Evolutionary conservation across 176 grass and related monocot species (phyloP).

Genomic region (Carex pumila): DNA sequence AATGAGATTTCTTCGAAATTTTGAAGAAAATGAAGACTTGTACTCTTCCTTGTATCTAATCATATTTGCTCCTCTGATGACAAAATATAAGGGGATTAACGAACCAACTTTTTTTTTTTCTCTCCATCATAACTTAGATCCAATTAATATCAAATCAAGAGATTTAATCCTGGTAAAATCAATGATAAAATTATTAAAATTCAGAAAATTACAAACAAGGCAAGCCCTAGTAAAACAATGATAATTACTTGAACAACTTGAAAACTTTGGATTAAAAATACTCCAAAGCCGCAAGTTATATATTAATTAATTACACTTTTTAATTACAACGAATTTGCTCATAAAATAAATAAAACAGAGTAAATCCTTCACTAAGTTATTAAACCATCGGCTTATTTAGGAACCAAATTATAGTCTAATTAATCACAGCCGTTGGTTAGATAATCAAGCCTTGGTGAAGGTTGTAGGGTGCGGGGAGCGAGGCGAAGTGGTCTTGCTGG

Average conservation of each 20-base stretch:
- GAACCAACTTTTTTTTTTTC: no score
- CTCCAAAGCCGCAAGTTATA: neutral
- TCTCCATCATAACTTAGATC: neutral
- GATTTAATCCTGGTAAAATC: no score
- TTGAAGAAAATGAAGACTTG: neutral
- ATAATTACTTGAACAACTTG: neutral
- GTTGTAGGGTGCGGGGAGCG: neutral
- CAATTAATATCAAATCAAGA: neutral
- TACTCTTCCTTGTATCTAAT: neutral
- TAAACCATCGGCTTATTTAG: neutral
- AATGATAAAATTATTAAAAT: neutral
- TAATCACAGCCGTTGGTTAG: neutral
- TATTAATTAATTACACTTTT: constrained; percentile 9
- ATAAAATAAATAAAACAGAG: neutral
- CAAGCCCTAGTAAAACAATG: neutral
- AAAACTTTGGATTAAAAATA: constrained; percentile 11
- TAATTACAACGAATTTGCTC: neutral
- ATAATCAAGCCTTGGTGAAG: constrained; percentile 10
- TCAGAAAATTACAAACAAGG: neutral
- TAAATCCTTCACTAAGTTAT: neutral
- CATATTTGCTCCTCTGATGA: neutral
- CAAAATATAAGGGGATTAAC: no score
- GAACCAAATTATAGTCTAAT: neutral
- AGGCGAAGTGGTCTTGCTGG: constrained; percentile 29
- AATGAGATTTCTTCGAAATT: neutral